Evolutionary conservation across 2,329 filamentous ascomycete species (phyloP).

Genomic region (Sclerotinia borealis): DNA sequence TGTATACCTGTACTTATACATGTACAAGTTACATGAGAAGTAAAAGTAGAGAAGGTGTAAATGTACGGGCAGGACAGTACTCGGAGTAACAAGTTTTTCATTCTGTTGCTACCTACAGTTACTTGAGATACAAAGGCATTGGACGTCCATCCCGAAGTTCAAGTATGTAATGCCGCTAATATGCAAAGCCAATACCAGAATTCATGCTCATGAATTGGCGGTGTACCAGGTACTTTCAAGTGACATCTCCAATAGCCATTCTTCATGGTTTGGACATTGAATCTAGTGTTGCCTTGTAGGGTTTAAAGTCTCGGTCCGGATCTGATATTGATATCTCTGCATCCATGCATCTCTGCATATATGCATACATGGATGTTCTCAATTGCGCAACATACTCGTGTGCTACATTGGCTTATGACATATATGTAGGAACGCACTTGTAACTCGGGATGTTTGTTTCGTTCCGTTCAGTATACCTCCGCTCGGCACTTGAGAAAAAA

Average conservation of each 20-base stretch:
- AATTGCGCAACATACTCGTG: slow-evolving; percentile 6
- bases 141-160: neutral
- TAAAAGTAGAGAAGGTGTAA: neutral
- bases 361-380: neutral
- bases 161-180: neutral
- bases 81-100: neutral
- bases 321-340: slow-evolving; percentile 10
- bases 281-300: slow-evolving; percentile 5
- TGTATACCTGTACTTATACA: neutral
- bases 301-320: slow-evolving; percentile 2
- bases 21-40: neutral
- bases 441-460: slow-evolving; percentile 6
- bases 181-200: neutral
- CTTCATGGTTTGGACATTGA: neutral
- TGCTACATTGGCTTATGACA: neutral
- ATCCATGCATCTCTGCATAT: no score
- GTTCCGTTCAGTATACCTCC: slow-evolving; percentile 9
- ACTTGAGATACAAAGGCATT: no score
- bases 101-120: no score
- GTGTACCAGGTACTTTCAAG: slow-evolving; percentile 7
- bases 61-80: neutral
- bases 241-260: neutral
- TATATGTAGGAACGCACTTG: slow-evolving; percentile 1
- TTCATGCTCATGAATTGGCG: slow-evolving; percentile 3
- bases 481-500: slow-evolving; percentile 4